These are phyloP conservation scores for Lodderomyces margitis DNA, from an alignment of 1,139 yeast genomes.

Conservation along the genomic window DNA sequence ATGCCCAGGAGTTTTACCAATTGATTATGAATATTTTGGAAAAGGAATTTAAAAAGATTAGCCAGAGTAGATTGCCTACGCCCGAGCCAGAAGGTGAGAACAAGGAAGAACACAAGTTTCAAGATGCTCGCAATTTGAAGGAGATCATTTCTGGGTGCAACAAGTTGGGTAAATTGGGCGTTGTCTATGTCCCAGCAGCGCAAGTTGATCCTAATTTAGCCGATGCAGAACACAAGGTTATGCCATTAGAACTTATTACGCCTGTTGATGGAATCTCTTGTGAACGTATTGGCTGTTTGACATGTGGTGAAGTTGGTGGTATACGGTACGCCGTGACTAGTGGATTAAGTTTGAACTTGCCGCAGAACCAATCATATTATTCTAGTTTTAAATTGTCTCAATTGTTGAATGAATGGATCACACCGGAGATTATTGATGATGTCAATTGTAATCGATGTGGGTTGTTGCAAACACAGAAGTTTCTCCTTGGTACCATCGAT, in stretches of 20 bases:
- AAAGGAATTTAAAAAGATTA: conserved; percentile 47
- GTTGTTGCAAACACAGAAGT: conserved; percentile 56
- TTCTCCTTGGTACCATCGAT: conserved; percentile 31
- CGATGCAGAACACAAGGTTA: conserved; percentile 38
- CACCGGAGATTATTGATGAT: conserved; percentile 83
- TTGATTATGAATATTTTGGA: conserved; percentile 72
- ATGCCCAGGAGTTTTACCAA: conserved; percentile 92
- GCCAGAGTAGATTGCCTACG: conserved; percentile 17
- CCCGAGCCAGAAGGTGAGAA: conserved; percentile 22
- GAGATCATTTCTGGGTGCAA: conserved; percentile 46
- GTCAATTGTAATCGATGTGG: conserved; percentile 95
- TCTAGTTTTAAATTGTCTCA: conserved; percentile 52
- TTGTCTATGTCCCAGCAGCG: conserved; percentile 65
- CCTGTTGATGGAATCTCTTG: conserved; percentile 90
- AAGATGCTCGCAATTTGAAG: conserved; percentile 20
- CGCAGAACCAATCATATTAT: conserved; percentile 29
- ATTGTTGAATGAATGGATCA: conserved; percentile 68
- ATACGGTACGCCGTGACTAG: conserved; percentile 78
- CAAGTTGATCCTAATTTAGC: conserved; percentile 68
- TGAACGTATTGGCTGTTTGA: conserved; percentile 83
- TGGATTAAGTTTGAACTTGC: conserved; percentile 74
- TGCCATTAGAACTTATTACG: conserved; percentile 62
- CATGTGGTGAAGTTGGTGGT: conserved; percentile 93
- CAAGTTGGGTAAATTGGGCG: conserved; percentile 54
- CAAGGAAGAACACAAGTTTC: conserved; percentile 16